A percentile compares a stretch with the other conserved stretches of the same genome.
Evolutionary conservation across 768 basidiomycete genomes (phyloP).

Genomic region (Rhizopogon rudus): DNA sequence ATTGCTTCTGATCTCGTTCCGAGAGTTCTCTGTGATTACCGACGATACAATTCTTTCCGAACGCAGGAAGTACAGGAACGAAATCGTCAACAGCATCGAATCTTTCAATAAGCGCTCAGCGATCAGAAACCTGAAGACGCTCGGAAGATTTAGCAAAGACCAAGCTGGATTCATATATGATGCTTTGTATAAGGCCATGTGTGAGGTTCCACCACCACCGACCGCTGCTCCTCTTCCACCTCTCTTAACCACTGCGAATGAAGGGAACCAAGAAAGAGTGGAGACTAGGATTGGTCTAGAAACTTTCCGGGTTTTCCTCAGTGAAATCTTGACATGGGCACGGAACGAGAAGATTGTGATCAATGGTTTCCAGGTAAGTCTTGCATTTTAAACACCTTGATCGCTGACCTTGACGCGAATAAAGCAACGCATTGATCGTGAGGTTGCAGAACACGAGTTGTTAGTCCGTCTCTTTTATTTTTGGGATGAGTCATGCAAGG

Average conservation of each 20-base stretch:
- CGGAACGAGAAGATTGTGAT: slow-evolving; percentile 87
- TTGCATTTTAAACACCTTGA: neutral
- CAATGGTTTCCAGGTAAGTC: slow-evolving; percentile 81
- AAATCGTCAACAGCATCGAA: slow-evolving; percentile 91
- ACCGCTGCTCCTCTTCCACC: slow-evolving; percentile 41
- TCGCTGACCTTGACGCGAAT: slow-evolving; percentile 3
- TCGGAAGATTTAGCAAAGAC: slow-evolving; percentile 82
- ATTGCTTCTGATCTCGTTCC: slow-evolving; percentile 92
- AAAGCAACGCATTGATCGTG: slow-evolving; percentile 82
- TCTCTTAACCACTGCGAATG: slow-evolving; percentile 47
- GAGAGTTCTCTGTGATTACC: slow-evolving; percentile 94
- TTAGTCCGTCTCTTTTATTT: slow-evolving; percentile 92
- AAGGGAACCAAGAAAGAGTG: slow-evolving; percentile 64
- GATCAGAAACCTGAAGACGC: slow-evolving; percentile 75
- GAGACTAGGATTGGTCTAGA: slow-evolving; percentile 85
- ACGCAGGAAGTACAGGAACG: slow-evolving; percentile 78
- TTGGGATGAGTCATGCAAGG: slow-evolving; percentile 82
- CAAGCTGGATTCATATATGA: slow-evolving; percentile 90
- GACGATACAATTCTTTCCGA: slow-evolving; percentile 91
- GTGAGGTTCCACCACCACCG: slow-evolving; percentile 65
- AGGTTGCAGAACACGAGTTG: slow-evolving; percentile 93
- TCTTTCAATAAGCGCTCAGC: slow-evolving; percentile 90
- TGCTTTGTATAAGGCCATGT: slow-evolving; percentile 82
- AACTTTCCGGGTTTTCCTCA: slow-evolving; percentile 88
- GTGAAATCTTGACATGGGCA: slow-evolving; percentile 94